phyloP scores from a whole-genome alignment of 1,139 yeast species.

The Scheffersomyces quercinus region DNA sequence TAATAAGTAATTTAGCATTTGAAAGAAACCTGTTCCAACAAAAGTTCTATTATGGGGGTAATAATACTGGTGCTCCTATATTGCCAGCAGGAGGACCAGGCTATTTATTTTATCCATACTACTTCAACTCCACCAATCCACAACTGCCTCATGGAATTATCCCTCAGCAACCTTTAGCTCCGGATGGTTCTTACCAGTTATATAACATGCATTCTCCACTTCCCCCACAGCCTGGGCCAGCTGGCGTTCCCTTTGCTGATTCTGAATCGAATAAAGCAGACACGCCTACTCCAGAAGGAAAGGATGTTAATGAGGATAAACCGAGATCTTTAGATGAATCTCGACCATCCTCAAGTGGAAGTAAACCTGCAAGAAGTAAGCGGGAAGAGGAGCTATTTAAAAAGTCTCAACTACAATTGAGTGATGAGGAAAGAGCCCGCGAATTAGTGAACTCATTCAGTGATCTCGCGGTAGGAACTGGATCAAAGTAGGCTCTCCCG shows the following conservation, averaged over 20 bases:
- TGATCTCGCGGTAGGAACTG: constrained; percentile 12
- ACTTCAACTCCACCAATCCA: constrained; percentile 3
- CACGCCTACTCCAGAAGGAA: neutral
- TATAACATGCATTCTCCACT: constrained; percentile 1
- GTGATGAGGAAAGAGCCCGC: constrained; percentile 32
- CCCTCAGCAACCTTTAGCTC: constrained; percentile 2
- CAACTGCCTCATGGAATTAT: constrained; percentile 1
- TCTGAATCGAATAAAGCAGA: neutral
- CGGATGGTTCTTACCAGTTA: neutral
- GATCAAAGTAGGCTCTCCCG: too few species aligned
- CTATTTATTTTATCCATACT: constrained; percentile 9
- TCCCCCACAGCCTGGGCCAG: constrained; percentile 1
- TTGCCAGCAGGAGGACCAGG: constrained; percentile 4
- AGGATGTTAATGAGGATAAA: neutral
- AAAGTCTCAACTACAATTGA: constrained; percentile 9
- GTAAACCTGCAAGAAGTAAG: neutral
- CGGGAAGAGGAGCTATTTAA: constrained; percentile 7
- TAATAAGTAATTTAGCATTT: constrained; percentile 26
- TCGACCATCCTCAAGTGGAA: neutral
- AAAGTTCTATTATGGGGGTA: constrained; percentile 29
- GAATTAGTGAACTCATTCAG: constrained; percentile 31
- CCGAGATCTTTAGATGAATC: neutral
- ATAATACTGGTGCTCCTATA: constrained; percentile 2
- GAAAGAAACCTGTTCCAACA: constrained; percentile 39
- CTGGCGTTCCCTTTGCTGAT: neutral